Base-by-base conservation (phyloP, 768 basidiomycete genomes). In the Kwoniella mangroviensis region DNA sequence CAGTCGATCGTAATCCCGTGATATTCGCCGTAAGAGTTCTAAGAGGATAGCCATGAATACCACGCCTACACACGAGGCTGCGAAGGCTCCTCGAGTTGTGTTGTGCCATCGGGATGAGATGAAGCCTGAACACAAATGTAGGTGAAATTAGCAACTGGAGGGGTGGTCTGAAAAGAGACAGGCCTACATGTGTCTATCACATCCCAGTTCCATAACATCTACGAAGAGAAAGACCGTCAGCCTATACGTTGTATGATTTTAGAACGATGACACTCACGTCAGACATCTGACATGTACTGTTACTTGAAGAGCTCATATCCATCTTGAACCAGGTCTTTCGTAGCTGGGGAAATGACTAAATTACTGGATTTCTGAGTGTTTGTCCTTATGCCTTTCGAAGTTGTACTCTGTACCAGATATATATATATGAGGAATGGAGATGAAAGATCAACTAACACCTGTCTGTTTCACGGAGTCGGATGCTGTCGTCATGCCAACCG, bases 141-240 rank as follows among this genome's bases (percentile, higher is more conserved):
- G 34, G 42, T 51, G 34, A 21, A 24, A 41, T 63, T 45, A 63
- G 60, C 63, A 12, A 40, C 15, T 24, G 21, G 24, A 63, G n/a
- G 40, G 60, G 26, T 26, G 42, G 53, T 5, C 15, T n/a, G 52
- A 3, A 24, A 17, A 15, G 49, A 52, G 6, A 21, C n/a, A 3
- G 52, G 56, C 64, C 45, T 42, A 72, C 74, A 76, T 13, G 75
- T 60, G 64, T 77, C 76, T 52, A 80, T 66, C 4, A 73, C 70
- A 59, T 71, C 65, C 82, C 82, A 83, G 67, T 82, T 82, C 75
- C 74, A 80, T 12, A 79, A 58, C 79, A 80, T 80, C 73, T 73
- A 17, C 28, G 26, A 21, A 11, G 2, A 1, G 9, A 22, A 1
- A 40, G 17, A 12, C 15, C 0, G 54, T 24, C n/a, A 34, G 21